Evolutionary conservation across 2,329 filamentous ascomycete genomes (phyloP).

Genomic region (Aspergillus sp.): DNA sequence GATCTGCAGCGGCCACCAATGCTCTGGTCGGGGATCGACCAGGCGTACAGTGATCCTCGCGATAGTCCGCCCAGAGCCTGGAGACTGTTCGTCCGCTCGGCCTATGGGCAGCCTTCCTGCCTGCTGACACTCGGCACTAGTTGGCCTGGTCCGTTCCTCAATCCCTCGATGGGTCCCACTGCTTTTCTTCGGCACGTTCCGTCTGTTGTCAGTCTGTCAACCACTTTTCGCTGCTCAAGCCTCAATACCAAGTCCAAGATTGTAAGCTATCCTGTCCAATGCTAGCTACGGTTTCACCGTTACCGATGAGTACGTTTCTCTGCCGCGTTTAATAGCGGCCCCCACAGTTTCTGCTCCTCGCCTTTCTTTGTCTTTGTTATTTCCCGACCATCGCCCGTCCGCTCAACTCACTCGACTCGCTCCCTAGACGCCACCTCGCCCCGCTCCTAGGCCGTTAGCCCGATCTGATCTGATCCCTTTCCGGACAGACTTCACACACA

Average conservation of each 20-base stretch:
- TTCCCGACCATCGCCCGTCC: neutral
- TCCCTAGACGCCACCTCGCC: neutral
- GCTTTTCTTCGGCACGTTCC: conserved; percentile 22
- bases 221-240: too few species aligned
- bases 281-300: neutral
- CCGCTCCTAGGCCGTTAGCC: neutral
- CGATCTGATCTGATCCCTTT: neutral
- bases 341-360: neutral
- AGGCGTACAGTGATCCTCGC: conserved; percentile 24
- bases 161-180: conserved; percentile 3
- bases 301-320: neutral
- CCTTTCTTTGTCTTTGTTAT: conserved; percentile 1
- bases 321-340: neutral
- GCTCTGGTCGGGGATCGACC: conserved; percentile 24
- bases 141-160: conserved; percentile 10
- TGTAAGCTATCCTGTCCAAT: neutral
- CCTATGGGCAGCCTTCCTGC: conserved; percentile 6
- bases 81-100: neutral
- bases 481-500: neutral
- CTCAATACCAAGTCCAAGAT: too few species aligned
- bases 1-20: conserved; percentile 19
- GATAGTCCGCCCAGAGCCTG: conserved; percentile 6
- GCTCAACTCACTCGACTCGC: too few species aligned
- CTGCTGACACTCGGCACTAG: conserved; percentile 11
- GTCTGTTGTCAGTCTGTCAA: neutral